A percentile compares a stretch with the other conserved stretches of the same genome.
Conservation (phyloP, 169 alveolate genomes). For the Perkinsus olseni region DNA sequence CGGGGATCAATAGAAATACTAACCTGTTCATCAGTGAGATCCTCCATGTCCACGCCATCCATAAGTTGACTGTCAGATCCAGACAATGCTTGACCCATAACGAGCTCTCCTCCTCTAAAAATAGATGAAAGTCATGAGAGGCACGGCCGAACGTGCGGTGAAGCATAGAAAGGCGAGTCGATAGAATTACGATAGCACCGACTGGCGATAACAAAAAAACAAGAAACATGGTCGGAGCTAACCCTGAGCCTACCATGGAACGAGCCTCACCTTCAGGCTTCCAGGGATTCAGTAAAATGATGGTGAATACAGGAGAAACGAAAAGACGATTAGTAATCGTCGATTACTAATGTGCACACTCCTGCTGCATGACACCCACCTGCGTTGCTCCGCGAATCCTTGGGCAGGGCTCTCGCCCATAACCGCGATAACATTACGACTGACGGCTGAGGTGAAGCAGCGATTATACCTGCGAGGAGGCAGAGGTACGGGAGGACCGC, state of each 20-base stretch:
- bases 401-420: neutral
- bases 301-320: too few species aligned
- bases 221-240: too few species aligned
- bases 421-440: neutral
- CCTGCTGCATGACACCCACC: too few species aligned
- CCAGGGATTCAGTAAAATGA: too few species aligned
- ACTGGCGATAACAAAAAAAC: too few species aligned
- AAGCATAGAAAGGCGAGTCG: too few species aligned
- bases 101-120: neutral
- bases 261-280: too few species aligned
- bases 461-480: neutral
- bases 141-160: too few species aligned
- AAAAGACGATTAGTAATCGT: too few species aligned
- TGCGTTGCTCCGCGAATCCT: neutral
- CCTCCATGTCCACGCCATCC: neutral
- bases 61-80: neutral
- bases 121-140: neutral
- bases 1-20: neutral
- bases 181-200: too few species aligned
- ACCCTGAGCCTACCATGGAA: too few species aligned
- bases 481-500: neutral
- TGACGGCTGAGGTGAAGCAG: neutral
- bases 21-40: neutral
- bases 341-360: too few species aligned
- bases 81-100: neutral